Evolutionary conservation across 1,139 yeast genomes (phyloP).

Genomic region (Kodamaea arcana): DNA sequence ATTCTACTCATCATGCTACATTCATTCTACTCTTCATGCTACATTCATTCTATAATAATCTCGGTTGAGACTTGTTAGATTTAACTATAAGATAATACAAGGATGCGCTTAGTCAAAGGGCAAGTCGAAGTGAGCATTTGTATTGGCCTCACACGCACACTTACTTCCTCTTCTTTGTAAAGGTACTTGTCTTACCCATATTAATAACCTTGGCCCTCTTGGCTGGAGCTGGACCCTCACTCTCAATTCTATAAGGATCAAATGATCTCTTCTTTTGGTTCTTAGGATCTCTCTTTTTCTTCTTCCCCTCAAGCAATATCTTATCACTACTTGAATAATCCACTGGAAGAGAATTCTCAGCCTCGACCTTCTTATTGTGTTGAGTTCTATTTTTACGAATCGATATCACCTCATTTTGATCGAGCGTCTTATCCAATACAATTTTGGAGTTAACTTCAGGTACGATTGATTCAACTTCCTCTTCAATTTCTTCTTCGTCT

Average conservation of each 20-base stretch:
- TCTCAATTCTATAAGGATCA: slow-evolving; percentile 53
- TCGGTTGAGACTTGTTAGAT: too few relatives aligned
- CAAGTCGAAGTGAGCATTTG: too few relatives aligned
- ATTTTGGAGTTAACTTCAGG: slow-evolving; percentile 2
- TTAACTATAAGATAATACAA: too few relatives aligned
- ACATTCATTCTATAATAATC: too few relatives aligned
- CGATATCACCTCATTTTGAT: slow-evolving; percentile 54
- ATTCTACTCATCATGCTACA: too few relatives aligned
- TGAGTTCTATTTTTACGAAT: slow-evolving; percentile 34
- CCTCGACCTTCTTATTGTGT: slow-evolving; percentile 9
- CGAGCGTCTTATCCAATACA: slow-evolving; percentile 10
- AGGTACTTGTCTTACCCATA: slow-evolving; percentile 48
- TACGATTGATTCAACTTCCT: slow-evolving; percentile 5
- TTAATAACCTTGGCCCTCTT: slow-evolving; percentile 40
- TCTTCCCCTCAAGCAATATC: slow-evolving; percentile 31
- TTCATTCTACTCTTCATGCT: too few relatives aligned
- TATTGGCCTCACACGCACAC: too few relatives aligned
- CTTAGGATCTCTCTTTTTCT: slow-evolving; percentile 15
- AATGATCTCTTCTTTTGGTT: slow-evolving; percentile 40
- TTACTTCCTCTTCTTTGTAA: slow-evolving; percentile 24
- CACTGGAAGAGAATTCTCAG: slow-evolving; percentile 18
- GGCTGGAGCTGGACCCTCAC: slow-evolving; percentile 49
- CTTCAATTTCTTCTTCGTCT: slow-evolving; percentile 7
- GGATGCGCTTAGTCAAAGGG: too few relatives aligned
- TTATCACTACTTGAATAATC: slow-evolving; percentile 51